phyloP scores from a whole-genome alignment of 129 eudicot species.

The Tagetes patula region DNA sequence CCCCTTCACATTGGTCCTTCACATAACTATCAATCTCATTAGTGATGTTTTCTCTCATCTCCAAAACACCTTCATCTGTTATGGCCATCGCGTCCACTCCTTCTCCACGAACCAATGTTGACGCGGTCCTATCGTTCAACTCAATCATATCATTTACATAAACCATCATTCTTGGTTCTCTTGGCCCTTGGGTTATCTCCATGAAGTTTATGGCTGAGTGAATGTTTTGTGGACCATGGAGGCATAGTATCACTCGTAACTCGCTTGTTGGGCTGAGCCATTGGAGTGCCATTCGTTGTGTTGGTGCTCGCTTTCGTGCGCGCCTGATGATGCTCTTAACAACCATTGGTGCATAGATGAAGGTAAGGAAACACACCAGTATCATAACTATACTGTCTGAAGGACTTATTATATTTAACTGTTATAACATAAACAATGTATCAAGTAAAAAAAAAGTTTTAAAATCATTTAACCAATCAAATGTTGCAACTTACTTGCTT shows the following conservation, averaged over 20 bases:
- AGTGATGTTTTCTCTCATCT: constrained; percentile 56
- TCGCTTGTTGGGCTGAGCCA: constrained; percentile 66
- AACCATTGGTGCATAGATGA: constrained; percentile 68
- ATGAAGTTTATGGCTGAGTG: constrained; percentile 63
- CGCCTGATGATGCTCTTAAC: constrained; percentile 62
- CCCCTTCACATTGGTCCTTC: constrained; percentile 54
- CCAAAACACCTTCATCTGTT: constrained; percentile 49
- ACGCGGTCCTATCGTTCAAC: constrained; percentile 56
- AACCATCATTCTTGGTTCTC: constrained; percentile 63
- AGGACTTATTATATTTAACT: constrained; percentile 46
- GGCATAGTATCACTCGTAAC: constrained; percentile 61
- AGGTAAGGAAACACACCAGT: constrained; percentile 49
- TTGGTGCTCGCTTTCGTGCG: constrained; percentile 71
- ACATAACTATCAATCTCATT: constrained; percentile 34
- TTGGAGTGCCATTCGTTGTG: constrained; percentile 78
- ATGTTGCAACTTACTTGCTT: constrained; percentile 43
- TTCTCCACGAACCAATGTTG: constrained; percentile 57
- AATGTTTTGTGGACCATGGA: constrained; percentile 57
- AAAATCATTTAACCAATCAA: background rate
- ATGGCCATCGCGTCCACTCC: constrained; percentile 58
- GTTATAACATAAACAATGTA: constrained; percentile 14
- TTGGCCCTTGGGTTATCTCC: constrained; percentile 64
- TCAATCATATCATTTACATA: constrained; percentile 79
- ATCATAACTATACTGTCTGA: constrained; percentile 61
- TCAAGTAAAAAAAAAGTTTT: background rate